Evolutionary conservation across 768 basidiomycete species (phyloP).

Genomic region (Termitomyces sp.): DNA sequence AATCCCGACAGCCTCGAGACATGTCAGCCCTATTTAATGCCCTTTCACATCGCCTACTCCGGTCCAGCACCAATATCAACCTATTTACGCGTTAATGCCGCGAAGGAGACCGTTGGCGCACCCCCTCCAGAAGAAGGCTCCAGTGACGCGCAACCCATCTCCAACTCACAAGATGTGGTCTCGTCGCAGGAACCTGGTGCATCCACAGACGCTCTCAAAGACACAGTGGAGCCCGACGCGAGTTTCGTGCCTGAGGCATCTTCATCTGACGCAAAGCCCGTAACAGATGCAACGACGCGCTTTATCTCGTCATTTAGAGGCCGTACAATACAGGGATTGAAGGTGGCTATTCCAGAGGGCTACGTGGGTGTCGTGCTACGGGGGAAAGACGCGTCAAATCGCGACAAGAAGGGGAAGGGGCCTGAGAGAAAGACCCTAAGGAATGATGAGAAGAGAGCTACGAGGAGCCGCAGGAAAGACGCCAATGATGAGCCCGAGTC

Average conservation of each 20-base stretch:
- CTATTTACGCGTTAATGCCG: conserved; percentile 60
- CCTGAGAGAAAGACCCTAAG: conserved; percentile 8
- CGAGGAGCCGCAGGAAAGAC: conserved; percentile 22
- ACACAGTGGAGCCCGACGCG: neutral
- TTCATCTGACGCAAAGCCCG: conserved; percentile 13
- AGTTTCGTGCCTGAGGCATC: neutral
- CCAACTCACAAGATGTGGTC: neutral
- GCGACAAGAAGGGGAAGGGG: conserved; percentile 9
- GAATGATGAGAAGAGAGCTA: conserved; percentile 18
- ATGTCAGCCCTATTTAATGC: conserved; percentile 72
- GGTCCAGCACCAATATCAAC: conserved; percentile 72
- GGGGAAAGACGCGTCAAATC: conserved; percentile 16
- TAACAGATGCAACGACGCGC: conserved; percentile 29
- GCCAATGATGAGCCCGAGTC: conserved; percentile 20
- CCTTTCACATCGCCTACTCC: conserved; percentile 69
- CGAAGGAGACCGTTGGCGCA: conserved; percentile 25
- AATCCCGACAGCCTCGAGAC: conserved; percentile 6
- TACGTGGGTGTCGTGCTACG: conserved; percentile 64
- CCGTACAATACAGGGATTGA: conserved; percentile 63
- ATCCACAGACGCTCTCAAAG: neutral
- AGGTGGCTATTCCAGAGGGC: conserved; percentile 56
- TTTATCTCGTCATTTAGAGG: conserved; percentile 71
- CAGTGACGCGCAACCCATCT: conserved; percentile 6
- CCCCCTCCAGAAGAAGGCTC: conserved; percentile 10
- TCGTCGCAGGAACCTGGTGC: neutral